Base-by-base conservation (phyloP, 2,329 filamentous ascomycete genomes). In the Aspergillus sp. region DNA sequence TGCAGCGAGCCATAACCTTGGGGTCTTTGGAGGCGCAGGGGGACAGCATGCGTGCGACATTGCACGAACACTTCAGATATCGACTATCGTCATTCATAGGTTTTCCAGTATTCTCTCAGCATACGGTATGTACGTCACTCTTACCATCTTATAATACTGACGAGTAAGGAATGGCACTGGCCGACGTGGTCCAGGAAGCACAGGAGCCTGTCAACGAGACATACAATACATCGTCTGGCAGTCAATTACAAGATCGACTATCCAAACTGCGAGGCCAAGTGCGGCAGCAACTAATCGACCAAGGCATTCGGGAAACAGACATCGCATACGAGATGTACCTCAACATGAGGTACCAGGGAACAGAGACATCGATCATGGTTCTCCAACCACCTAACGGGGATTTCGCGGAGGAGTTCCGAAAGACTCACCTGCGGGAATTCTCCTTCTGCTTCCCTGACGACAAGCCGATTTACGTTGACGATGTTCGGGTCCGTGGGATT, bases 21-120 rank as follows among this genome's bases (percentile, higher is more conserved):
- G 93, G 0, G 96, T 91, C 0, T 97, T 97, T 75, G 93, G 93
- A 44, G 93, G 93, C 55, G 93, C 93, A 0, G 93, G 93, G 48
- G 93, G 93, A 0, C 93, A 97, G 71, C 93, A 97, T 66, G 93
- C 93, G 1, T 91, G 96, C 17, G 91, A 91, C 1, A 96, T 96
- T 62, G 93, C 92, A 2, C 86, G 91, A 67, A 90, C 90, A 2
- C 79, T 97, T 1, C 91, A 91, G 0, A 92, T 96, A 62, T 85
- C 84, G 23, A 91, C 96, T 70, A 95, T 96, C 35, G 80, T 96
- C 8, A 83, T 97, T 2, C 93, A 97, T 72, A 82, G 90, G 56
- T 96, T 96, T 70, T 96, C 92, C 0, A 96, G 92, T 0, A 90
- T 97, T 1, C 80, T 96, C 0, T 96, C 92, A 0, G 93, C 93